phyloP scores from a whole-genome alignment of 352 stramenopile genomes.

The Pythium rhizo-oryzae region DNA sequence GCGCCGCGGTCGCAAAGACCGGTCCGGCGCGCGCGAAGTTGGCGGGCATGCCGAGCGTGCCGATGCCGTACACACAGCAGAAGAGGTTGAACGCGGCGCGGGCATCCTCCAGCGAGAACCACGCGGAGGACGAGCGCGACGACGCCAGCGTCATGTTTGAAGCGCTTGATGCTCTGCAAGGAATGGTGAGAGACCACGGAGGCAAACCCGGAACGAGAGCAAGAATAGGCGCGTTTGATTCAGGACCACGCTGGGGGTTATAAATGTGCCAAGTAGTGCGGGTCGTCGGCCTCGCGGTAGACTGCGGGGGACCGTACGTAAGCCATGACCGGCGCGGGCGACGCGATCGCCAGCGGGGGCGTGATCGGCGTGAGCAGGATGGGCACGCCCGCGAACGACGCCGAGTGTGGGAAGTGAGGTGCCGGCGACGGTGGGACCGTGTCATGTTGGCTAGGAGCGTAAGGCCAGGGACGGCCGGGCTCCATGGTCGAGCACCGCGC shows the following conservation, averaged over 20 bases:
- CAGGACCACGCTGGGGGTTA: not conserved
- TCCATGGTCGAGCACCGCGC: constrained; percentile 14
- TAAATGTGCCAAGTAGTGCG: constrained; percentile 5
- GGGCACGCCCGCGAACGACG: constrained; percentile 2
- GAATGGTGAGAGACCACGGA: too few species aligned
- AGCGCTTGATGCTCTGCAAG: too few species aligned
- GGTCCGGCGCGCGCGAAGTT: constrained; percentile 65
- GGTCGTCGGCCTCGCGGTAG: not conserved
- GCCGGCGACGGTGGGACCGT: not conserved
- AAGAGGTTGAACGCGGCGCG: constrained; percentile 57
- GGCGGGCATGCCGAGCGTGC: constrained; percentile 65
- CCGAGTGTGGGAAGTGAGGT: not conserved
- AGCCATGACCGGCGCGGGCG: not conserved
- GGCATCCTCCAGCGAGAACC: constrained; percentile 38
- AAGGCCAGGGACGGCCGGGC: not conserved
- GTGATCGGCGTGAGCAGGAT: not conserved
- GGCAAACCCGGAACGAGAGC: too few species aligned
- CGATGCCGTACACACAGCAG: constrained; percentile 68
- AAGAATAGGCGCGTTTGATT: not conserved
- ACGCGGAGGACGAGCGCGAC: not conserved
- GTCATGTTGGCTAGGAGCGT: not conserved
- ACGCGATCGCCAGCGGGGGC: not conserved
- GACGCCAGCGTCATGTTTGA: too few species aligned
- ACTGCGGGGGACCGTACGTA: not conserved
- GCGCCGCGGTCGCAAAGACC: constrained; percentile 27